Base-by-base conservation (phyloP, 306 rosid species). In the Quercus alba region DNA sequence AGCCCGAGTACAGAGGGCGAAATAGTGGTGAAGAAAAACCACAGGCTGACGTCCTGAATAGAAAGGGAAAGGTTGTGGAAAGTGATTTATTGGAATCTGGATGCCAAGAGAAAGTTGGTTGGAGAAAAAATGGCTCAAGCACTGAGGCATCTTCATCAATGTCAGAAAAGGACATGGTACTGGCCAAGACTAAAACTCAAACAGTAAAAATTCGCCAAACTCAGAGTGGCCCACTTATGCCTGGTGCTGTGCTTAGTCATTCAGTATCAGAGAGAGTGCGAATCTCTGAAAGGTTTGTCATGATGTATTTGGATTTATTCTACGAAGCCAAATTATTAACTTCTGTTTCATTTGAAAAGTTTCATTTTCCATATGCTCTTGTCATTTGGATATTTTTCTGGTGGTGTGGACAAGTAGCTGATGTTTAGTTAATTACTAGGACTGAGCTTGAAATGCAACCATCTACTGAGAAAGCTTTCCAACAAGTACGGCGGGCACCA, bases 161-260 rank as follows among this genome's bases (percentile, higher is more conserved):
- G 46, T 77, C 84, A 35, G 86, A 88, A 64, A 90, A 87, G 78
- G 96, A 87, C 63, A 33, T 30, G 30, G 83, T 85, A 69, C 78
- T 74, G 68, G 75, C 88, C 72, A 93, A 79, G 85, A 38, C 77
- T 81, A 92, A 82, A 93, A 58, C 73, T 74, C 94, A 86, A 59
- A 52, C 81, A 68, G 79, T 56, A 66, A 91, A 85, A 87, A 75
- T 56, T 84, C 91, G 94, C 77, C 97, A 91, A 88, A 84, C 97
- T 56, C 91, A 79, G 74, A 93, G 98, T 84, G 99, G 98, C 79
- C 99, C 99, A 0, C 90, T 93, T 49, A 78, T 78, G 41, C 97
- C 97, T 5, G 98, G 90, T 67, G 56, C 78, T 81, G 92, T 89
- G 84, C 82, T 96, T 51, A 79, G 88, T 81, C 97, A 89, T 83